Evolutionary conservation across 129 eudicot species (phyloP), one percentile per base, ranked within the genome.

Genomic region (Pittosporum tobira): DNA sequence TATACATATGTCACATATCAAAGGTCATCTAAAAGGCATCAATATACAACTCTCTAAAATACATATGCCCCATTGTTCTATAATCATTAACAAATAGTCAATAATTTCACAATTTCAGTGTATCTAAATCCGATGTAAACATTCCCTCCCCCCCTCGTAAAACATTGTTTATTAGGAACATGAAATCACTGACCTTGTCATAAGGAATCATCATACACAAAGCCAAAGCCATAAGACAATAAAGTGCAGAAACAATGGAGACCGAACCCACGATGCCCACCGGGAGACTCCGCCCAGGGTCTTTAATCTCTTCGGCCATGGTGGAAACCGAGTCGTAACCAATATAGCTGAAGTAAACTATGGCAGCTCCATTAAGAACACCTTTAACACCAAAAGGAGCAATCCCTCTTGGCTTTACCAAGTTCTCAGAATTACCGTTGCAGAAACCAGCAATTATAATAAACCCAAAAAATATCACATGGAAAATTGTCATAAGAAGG

Each of bases 311-410:
- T 71, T 87, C 95, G 4, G 95, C 95, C 90, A 87, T 75, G 26
- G 95, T 82, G 38, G 95, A 87, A 60, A 87, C 95, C 0, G 95
- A 73, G 59, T 87, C 95, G 27, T 76, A 87, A 18, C 91, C 95
- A n/a, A 87, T 87, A 54, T 87, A 87, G 74, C 91, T 77, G 64
- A 87, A 77, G 65, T 82, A 87, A 60, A 87, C 91, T 19, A 87
- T 79, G 22, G 95, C 91, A 16, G 95, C 88, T 56, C 84, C 91
- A 67, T 87, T 78, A 20, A 82, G 63, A 14, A 82, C 70, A 10
- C 95, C 95, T 66, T 63, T 74, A 7, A 62, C 78, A 26, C 91
- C 95, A 50, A 64, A 77, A 26, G 95, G 95, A 45, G 80, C 74
- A 25, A 82, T 38, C 23, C 95, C 90, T 43, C 72, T 69, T 23